Base-by-base conservation (phyloP, 345 rosid genomes). In the Linum tenue region DNA sequence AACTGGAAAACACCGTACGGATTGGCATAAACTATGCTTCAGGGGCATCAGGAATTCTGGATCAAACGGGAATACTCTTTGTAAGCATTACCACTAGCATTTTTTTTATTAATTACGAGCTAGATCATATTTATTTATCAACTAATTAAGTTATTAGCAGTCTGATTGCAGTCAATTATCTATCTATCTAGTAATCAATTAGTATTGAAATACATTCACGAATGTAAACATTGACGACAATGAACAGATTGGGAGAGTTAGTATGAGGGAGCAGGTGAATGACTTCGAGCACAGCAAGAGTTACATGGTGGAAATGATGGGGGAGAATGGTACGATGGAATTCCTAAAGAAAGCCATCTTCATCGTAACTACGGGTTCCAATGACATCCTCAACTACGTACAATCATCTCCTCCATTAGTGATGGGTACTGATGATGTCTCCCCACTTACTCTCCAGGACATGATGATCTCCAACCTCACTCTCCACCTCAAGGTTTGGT, bases 21-120 rank as follows among this genome's bases (percentile, higher is more conserved):
- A 50, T 50, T 12, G 89, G 87, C 66, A 72, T 78, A 35, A 84
- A 82, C 57, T 81, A 79, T 70, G 89, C 87, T 58, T 84, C 87
- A 22, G 85, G 89, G 15, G 78, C 84, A 36, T 74, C 79, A 38
- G 89, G 89, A 55, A 75, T 84, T 65, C 68, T 84, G 70, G 85
- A 84, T 16, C 78, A 78, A 65, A 81, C 85, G 1, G 83, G 83
- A 44, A 67, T 67, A 57, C 69, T 84, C 1, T 78, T 82, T 15
- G 83, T 86, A 67, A 84, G 81, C 66, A 35, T 22, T 22, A 22
- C 31, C 31, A 22, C 31, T 22, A 22, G 31, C 31, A 22, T 22
- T 22, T 22, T 22, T 22, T 22, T 22, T 22, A 22, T 22, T 22
- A 22, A 22, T 22, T 22, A 22, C 31, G 0, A 22, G 31, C 31